These are phyloP conservation scores for Fusarium newnesense DNA, from an alignment of 2,329 filamentous ascomycete species.

Conservation along the genomic window DNA sequence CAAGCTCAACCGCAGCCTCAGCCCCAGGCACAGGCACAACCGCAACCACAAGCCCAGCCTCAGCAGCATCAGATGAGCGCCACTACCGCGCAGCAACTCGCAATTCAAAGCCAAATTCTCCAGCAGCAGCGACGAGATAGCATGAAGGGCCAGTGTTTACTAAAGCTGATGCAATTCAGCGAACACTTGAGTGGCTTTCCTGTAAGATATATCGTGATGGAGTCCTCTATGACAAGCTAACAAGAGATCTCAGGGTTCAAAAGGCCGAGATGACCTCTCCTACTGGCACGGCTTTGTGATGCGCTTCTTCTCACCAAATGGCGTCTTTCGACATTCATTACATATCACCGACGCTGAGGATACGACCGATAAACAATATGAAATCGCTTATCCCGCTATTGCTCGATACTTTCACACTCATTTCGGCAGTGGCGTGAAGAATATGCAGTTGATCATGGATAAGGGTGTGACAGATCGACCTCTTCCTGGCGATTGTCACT, in stretches of 20 bases:
- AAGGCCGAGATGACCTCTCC: slow-evolving; percentile 72
- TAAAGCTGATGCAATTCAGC: slow-evolving; percentile 71
- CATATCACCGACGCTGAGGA: slow-evolving; percentile 67
- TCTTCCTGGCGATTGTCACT: slow-evolving; percentile 72
- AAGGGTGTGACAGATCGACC: slow-evolving; percentile 66
- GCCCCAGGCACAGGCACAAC: slow-evolving; percentile 48
- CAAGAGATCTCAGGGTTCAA: slow-evolving; percentile 56
- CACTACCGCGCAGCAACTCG: slow-evolving; percentile 49
- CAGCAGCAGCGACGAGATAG: slow-evolving; percentile 62
- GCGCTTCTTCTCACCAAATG: slow-evolving; percentile 81
- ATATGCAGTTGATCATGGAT: slow-evolving; percentile 87
- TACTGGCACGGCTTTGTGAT: slow-evolving; percentile 86
- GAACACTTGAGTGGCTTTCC: slow-evolving; percentile 69
- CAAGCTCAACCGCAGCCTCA: slow-evolving; percentile 51
- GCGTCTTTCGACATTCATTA: slow-evolving; percentile 80
- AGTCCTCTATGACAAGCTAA: neutral
- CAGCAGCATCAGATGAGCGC: slow-evolving; percentile 47
- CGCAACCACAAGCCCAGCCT: slow-evolving; percentile 44
- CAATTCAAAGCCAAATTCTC: slow-evolving; percentile 48
- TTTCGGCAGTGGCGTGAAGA: slow-evolving; percentile 86
- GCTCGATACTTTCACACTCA: slow-evolving; percentile 91
- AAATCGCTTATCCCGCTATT: slow-evolving; percentile 83
- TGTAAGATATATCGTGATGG: slow-evolving; percentile 48
- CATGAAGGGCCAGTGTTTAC: slow-evolving; percentile 66
- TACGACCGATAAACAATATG: slow-evolving; percentile 79